Evolutionary conservation across 768 basidiomycete genomes (phyloP).

Genomic region (Rhodotorula kratochvilovae): DNA sequence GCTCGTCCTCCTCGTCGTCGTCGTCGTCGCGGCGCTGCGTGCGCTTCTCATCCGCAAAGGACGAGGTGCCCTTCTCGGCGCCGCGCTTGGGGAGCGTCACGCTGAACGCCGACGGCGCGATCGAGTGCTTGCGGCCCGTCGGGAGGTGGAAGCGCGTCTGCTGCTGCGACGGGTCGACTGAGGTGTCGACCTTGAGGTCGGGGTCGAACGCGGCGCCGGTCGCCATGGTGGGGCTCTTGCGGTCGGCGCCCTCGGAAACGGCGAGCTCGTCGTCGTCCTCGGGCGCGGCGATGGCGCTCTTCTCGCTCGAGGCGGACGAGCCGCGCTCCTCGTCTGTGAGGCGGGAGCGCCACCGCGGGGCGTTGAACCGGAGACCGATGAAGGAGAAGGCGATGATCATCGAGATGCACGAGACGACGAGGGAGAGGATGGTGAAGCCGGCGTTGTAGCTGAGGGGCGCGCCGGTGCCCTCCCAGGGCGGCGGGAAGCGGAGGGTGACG

Average conservation of each 20-base stretch:
- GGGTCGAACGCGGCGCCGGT: slow-evolving; percentile 11
- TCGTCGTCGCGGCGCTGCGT: neutral
- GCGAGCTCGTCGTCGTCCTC: neutral
- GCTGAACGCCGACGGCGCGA: neutral
- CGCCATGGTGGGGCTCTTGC: neutral
- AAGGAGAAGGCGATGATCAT: slow-evolving; percentile 39
- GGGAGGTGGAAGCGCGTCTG: slow-evolving; percentile 7
- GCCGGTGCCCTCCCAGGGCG: slow-evolving; percentile 22
- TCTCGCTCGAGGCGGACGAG: slow-evolving; percentile 1
- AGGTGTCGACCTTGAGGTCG: neutral
- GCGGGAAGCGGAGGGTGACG: slow-evolving; percentile 16
- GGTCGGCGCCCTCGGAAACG: neutral
- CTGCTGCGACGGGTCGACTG: neutral
- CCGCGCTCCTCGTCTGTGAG: slow-evolving; percentile 7
- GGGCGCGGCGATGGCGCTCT: neutral
- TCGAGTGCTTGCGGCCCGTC: neutral
- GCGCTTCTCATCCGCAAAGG: neutral
- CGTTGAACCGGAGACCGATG: slow-evolving; percentile 33
- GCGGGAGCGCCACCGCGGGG: neutral
- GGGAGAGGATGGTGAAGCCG: slow-evolving; percentile 32
- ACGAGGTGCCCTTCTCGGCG: neutral
- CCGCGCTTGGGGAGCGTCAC: neutral
- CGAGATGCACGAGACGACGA: slow-evolving; percentile 26
- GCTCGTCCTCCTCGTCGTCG: slow-evolving; percentile 17
- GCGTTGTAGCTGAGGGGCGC: slow-evolving; percentile 25